Base-by-base conservation (phyloP, 768 basidiomycete genomes). In the Panellus pusillus region DNA sequence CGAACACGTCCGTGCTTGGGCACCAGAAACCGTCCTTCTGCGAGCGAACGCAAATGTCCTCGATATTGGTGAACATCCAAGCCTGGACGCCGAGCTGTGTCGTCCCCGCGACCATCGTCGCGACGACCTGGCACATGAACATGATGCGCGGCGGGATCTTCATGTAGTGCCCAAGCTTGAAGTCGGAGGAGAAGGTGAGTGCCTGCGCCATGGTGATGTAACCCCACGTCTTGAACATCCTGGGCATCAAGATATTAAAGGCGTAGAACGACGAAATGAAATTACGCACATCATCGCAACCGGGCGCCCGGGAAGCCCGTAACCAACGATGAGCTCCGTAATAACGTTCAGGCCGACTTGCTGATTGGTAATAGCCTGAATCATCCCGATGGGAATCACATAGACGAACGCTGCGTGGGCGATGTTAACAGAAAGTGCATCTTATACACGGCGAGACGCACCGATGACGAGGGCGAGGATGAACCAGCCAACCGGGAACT, bases 111-210 rank as follows among this genome's bases (percentile, higher is more conserved):
- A 94, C 63, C 37, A 81, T 51, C 6, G 81, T 78, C 7, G 89
- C 78, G 41, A 86, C 67, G 47, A 85, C 70, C 64, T 93, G 90
- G 28, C 80, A 72, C n/a, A 63, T 37, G 73, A 95, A 94, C 79
- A 91, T 89, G 55, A 83, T 72, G 52, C 88, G 82, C 43, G 91
- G 93, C 8, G 90, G 89, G 46, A 93, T 74, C 75, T 94, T 93
- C 87, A 90, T 89, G 72, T 93, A 93, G 68, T 92, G 89, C 24
- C 88, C 91, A 41, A 93, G 80, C 72, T 95, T 95, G 63, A 93
- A 74, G 65, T 91, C 86, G 29, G 82, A 82, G 11, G 84, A 74
- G 63, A 89, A 92, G 18, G 74, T 24, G 14, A 44, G 20, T 3
- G 43, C 27, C 24, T 44, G 43, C 43, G 19, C 39, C 39, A 20